Conservation (phyloP, 2,329 filamentous ascomycete species). For the Penicillium sp. region DNA sequence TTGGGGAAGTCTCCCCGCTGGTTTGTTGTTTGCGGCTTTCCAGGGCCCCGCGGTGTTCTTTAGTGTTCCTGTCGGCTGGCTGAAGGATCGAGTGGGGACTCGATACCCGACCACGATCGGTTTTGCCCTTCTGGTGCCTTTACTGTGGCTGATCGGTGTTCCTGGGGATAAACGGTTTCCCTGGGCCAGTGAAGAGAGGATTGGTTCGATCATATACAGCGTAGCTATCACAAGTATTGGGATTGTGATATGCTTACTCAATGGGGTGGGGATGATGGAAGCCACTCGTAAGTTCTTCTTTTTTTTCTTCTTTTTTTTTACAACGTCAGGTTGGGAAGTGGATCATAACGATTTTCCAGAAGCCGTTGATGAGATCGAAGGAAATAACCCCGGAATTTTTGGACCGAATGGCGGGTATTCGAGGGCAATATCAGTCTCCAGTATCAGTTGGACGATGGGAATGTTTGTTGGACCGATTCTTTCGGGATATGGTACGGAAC, state of each 20-base stretch:
- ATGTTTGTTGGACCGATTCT: slow-evolving; percentile 26
- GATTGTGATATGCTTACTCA: slow-evolving; percentile 25
- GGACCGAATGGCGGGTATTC: slow-evolving; percentile 30
- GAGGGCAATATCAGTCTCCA: slow-evolving; percentile 25
- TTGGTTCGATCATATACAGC: slow-evolving; percentile 26
- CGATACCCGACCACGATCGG: slow-evolving; percentile 27
- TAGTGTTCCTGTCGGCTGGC: slow-evolving; percentile 57
- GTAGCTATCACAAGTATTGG: slow-evolving; percentile 23
- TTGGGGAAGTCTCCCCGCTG: slow-evolving; percentile 56
- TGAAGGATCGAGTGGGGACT: slow-evolving; percentile 32
- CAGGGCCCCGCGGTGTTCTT: slow-evolving; percentile 59
- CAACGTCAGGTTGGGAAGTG: not conserved
- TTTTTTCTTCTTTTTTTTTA: not conserved
- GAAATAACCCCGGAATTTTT: slow-evolving; percentile 25
- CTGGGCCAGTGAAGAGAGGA: slow-evolving; percentile 22
- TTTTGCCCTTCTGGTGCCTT: slow-evolving; percentile 23
- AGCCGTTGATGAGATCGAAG: slow-evolving; percentile 25
- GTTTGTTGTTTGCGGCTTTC: slow-evolving; percentile 57
- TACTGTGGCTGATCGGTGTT: slow-evolving; percentile 31
- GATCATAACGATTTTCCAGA: slow-evolving; percentile 7
- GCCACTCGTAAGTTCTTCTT: slow-evolving; percentile 28
- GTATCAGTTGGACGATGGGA: slow-evolving; percentile 27
- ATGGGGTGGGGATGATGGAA: slow-evolving; percentile 32
- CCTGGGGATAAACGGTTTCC: slow-evolving; percentile 31
- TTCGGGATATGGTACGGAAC: slow-evolving; percentile 21